Evolutionary conservation across 2,329 filamentous ascomycete species (phyloP).

Genomic region (Arthrobotrys conoides): DNA sequence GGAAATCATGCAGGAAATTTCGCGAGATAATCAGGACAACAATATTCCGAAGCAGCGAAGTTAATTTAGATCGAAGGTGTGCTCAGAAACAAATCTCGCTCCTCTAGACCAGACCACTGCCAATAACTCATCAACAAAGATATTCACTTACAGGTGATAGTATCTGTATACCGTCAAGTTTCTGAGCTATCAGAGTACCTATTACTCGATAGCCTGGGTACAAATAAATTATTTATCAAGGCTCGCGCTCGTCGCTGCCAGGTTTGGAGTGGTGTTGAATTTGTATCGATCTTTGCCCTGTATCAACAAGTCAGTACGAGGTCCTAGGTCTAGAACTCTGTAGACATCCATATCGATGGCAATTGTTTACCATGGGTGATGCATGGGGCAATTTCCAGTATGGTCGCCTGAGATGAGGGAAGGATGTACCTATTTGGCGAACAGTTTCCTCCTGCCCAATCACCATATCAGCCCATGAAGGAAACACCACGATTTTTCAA

Average conservation of each 20-base stretch:
- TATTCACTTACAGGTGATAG: not conserved
- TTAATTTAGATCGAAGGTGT: not conserved
- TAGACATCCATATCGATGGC: not conserved
- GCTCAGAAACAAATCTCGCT: not conserved
- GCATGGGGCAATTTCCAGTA: not conserved
- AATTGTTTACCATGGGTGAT: not conserved
- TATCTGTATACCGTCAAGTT: not conserved
- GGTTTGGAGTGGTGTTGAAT: not conserved
- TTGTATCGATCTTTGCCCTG: not conserved
- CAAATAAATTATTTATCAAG: not conserved
- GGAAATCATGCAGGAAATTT: not conserved
- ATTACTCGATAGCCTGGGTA: not conserved
- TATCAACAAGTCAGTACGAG: not conserved
- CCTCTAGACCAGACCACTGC: not conserved
- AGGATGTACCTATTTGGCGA: not conserved
- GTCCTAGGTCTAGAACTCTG: constrained; percentile 4
- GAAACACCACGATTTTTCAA: constrained; percentile 13
- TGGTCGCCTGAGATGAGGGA: not conserved
- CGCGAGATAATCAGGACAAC: constrained; percentile 1
- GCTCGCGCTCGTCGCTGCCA: not conserved
- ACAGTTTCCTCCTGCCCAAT: constrained; percentile 11
- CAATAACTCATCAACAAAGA: not conserved
- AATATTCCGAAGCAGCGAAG: constrained; percentile 9
- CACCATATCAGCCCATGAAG: constrained; percentile 15
- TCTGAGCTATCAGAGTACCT: not conserved